These are phyloP conservation scores for Coprinopsis marcescibilis DNA, from an alignment of 768 basidiomycete genomes.

Conservation along the genomic window DNA sequence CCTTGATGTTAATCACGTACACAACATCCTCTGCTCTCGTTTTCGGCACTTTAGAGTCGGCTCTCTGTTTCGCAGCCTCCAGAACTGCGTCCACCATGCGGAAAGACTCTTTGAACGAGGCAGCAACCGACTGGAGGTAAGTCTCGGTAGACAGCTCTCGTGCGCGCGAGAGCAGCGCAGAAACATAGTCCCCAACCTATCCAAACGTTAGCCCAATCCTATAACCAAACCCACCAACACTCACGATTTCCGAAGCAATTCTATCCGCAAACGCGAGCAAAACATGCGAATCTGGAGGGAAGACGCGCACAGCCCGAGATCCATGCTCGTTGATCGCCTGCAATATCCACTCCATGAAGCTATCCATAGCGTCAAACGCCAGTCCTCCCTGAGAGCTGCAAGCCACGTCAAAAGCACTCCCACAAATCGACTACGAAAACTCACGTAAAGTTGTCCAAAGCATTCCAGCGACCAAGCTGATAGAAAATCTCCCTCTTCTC, in stretches of 20 bases:
- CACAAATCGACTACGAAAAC: conserved; percentile 20
- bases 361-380: conserved; percentile 92
- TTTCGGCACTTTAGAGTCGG: conserved; percentile 35
- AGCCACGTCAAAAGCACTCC: conserved; percentile 6
- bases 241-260: conserved; percentile 77
- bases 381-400: conserved; percentile 51
- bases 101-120: conserved; percentile 85
- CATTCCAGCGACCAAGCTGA: conserved; percentile 72
- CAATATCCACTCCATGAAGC: conserved; percentile 71
- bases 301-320: conserved; percentile 74
- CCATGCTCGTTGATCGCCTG: conserved; percentile 69
- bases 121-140: conserved; percentile 83
- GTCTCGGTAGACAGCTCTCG: conserved; percentile 64
- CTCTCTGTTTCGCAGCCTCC: conserved; percentile 41
- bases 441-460: conserved; percentile 77
- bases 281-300: conserved; percentile 75
- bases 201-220: not conserved
- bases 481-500: conserved; percentile 96
- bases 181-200: conserved; percentile 85
- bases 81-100: conserved; percentile 76
- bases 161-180: conserved; percentile 68
- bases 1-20: conserved; percentile 37
- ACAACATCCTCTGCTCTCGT: conserved; percentile 76
- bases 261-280: conserved; percentile 79
- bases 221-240: not conserved